Percentiles rank a stretch among this genome's conserved stretches.
Evolutionary conservation across 768 basidiomycete species (phyloP).

Genomic region (Lenzites betulinus): DNA sequence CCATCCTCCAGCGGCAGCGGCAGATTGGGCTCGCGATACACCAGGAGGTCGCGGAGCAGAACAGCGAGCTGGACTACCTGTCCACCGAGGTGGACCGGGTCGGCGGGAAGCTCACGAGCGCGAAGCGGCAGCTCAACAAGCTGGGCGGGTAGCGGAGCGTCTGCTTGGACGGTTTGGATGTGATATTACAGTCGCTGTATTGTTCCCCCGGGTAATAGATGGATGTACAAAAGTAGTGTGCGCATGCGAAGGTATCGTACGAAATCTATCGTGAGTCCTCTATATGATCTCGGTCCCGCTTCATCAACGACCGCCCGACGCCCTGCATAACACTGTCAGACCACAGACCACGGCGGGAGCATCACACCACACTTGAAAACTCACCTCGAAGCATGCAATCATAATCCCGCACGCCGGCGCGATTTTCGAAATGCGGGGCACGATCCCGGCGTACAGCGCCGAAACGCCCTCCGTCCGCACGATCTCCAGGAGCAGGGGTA

Average conservation of each 20-base stretch:
- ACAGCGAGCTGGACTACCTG: conserved; percentile 82
- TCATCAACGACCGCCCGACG: conserved; percentile 54
- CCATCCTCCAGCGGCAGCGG: conserved; percentile 82
- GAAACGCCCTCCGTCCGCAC: conserved; percentile 74
- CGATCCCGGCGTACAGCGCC: conserved; percentile 81
- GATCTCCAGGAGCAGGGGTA: conserved; percentile 69
- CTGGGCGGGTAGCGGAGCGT: conserved; percentile 48
- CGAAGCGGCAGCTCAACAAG: conserved; percentile 82
- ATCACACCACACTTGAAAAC: conserved; percentile 23
- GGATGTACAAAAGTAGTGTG: conserved; percentile 21
- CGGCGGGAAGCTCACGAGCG: conserved; percentile 72
- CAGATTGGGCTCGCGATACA: conserved; percentile 86
- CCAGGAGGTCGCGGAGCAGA: conserved; percentile 80
- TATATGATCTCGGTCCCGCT: conserved; percentile 25
- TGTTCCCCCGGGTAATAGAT: conserved; percentile 20
- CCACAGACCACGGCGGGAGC: not conserved
- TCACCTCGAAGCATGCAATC: conserved; percentile 93
- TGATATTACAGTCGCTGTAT: conserved; percentile 20
- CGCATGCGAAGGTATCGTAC: conserved; percentile 13
- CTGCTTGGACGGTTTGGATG: conserved; percentile 6
- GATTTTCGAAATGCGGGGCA: conserved; percentile 91
- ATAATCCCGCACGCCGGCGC: conserved; percentile 98
- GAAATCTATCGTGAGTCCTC: conserved; percentile 18
- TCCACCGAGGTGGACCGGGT: conserved; percentile 75
- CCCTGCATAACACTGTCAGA: conserved; percentile 42